phyloP scores from a whole-genome alignment of 2,329 filamentous ascomycete genomes.

The Periconia digitata region DNA sequence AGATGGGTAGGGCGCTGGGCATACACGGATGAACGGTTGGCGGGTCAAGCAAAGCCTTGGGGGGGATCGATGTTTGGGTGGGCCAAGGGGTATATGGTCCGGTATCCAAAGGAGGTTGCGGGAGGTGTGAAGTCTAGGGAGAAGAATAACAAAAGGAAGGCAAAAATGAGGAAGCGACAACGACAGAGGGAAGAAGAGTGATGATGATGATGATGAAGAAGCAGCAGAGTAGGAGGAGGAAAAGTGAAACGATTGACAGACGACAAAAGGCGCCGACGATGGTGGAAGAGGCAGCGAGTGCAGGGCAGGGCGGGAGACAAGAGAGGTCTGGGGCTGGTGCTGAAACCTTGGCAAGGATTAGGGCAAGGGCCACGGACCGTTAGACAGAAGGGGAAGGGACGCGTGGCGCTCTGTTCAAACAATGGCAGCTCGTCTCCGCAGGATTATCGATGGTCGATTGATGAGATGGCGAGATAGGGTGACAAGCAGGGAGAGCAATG shows the following conservation, averaged over 20 bases:
- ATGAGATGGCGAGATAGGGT: constrained; percentile 6
- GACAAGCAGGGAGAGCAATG: no score
- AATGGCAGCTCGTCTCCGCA: constrained; percentile 15
- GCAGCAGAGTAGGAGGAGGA: constrained; percentile 12
- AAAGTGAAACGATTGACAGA: constrained; percentile 40
- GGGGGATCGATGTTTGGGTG: not conserved
- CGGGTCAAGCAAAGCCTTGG: not conserved
- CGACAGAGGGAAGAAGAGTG: constrained; percentile 13
- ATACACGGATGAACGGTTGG: not conserved
- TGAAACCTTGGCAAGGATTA: constrained; percentile 33
- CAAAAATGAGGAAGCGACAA: constrained; percentile 15
- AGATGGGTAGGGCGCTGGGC: not conserved
- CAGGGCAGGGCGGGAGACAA: constrained; percentile 1
- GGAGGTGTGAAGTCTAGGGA: constrained; percentile 11
- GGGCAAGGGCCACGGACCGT: constrained; percentile 18
- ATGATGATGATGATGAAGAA: constrained; percentile 7
- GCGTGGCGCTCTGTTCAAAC: constrained; percentile 23
- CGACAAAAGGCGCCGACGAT: constrained; percentile 20
- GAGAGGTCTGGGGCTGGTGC: constrained; percentile 25
- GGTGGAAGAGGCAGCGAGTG: constrained; percentile 17
- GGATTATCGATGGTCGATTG: constrained; percentile 21
- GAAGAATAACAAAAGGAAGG: constrained; percentile 4
- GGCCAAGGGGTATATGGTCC: constrained; percentile 39
- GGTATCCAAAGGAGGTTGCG: constrained; percentile 23
- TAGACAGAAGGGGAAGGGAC: constrained; percentile 26